Evolutionary conservation across 169 alveolate species (phyloP), one percentile per base, ranked within the genome.

Genomic region (Cyclospora cayetanensis): DNA sequence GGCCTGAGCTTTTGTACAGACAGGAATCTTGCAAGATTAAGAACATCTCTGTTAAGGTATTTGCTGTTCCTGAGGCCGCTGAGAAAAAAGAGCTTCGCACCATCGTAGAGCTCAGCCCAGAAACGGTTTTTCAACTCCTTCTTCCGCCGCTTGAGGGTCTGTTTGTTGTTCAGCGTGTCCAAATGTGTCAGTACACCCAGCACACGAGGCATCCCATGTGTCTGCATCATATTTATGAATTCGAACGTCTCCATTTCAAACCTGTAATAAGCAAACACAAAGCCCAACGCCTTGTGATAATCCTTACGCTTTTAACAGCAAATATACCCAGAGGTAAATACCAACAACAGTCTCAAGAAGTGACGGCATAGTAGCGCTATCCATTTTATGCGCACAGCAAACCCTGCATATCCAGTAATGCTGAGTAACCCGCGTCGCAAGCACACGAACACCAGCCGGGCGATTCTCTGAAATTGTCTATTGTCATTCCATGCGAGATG

Each of bases 181-280:
- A 99, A 90, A 94, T 99, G 99, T 1, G 99, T 99, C 46, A 98
- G 96, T 31, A 99, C 99, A 11, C 95, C 94, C 50, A 95, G 92
- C 42, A 95, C 95, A 87, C 95, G 85, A n/a, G 97, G 97, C 29
- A 95, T 34, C 27, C 96, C 95, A 91, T 97, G 99, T 11, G 95
- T 95, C 83, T 97, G 98, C 94, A 99, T 88, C 27, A 99, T 94
- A 92, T 98, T 98, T 90, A 99, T 92, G 95, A 98, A 99, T 96
- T 99, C 99, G 88, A 99, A 98, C 12, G 99, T 99, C 94, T 98
- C 99, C 99, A 99, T 97, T 95, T 99, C 99, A 93, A 98, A 98
- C 22, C 98, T 98, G 60, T 7, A 27, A 25, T n/a, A 2, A 11
- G 39, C 22, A 18, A 25, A 31, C 37, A 31, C 77, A 46, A 50